These are phyloP conservation scores for Cutaneotrichosporon cutaneum DNA, from an alignment of 1,284 basidiomycete genomes.

Conservation along the genomic window DNA sequence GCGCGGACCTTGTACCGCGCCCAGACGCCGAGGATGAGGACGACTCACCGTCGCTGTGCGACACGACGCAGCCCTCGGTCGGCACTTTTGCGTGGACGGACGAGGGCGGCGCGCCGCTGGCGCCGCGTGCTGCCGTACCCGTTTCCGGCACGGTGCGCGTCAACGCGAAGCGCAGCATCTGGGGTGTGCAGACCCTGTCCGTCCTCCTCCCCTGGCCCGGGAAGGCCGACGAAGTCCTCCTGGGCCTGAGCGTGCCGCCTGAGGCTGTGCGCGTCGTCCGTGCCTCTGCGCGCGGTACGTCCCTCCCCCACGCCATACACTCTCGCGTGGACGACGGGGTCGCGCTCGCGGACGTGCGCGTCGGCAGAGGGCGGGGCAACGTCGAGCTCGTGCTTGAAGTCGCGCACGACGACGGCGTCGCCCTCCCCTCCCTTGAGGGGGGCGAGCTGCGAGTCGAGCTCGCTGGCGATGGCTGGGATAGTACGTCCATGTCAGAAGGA, in stretches of 20 bases:
- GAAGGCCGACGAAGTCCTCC: conserved; percentile 25
- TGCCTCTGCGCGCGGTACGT: conserved; percentile 21
- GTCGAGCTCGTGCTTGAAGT: conserved; percentile 34
- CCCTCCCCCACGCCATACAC: conserved; percentile 11
- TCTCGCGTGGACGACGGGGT: neutral
- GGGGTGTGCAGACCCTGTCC: conserved; percentile 29
- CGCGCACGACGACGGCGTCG: conserved; percentile 21
- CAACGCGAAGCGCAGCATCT: conserved; percentile 25
- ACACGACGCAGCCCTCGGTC: conserved; percentile 5
- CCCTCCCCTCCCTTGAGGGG: conserved; percentile 27
- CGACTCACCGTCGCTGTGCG: conserved; percentile 2
- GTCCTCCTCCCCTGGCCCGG: conserved; percentile 30
- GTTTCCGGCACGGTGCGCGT: conserved; percentile 33
- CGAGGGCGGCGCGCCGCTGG: conserved; percentile 10
- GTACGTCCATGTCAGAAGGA: conserved; percentile 24
- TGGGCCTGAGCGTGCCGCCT: neutral
- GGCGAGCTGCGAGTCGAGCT: conserved; percentile 33
- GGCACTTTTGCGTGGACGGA: conserved; percentile 32
- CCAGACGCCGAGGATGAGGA: neutral
- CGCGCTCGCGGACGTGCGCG: conserved; percentile 12
- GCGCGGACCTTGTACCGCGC: neutral
- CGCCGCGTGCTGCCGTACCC: neutral
- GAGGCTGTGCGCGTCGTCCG: conserved; percentile 25
- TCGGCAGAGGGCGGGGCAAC: conserved; percentile 19
- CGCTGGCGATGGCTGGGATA: conserved; percentile 31